Base-by-base conservation (phyloP, 164 flowering plant species). In the Nymphaea thermarum region DNA sequence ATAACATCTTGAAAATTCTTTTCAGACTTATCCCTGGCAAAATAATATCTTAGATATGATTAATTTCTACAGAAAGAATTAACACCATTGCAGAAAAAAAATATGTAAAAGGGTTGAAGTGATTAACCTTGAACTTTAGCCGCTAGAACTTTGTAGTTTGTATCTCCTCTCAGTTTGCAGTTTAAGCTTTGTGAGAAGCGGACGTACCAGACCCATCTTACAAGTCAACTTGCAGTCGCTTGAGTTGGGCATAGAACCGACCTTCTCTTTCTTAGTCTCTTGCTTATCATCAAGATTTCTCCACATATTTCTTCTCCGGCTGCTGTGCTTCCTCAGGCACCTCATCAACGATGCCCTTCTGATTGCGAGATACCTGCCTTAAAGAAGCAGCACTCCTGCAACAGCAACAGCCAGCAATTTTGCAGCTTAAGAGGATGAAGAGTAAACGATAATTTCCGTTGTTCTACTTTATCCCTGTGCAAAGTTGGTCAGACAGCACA, bases 361-460 rank as follows among this genome's bases (percentile, higher is more conserved):
- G 81, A 69, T 78, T 84, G 72, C 74, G 76, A 43, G 79, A 80
- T 55, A 79, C n/a, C 71, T 85, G 91, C 66, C 91, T 82, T 67
- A 74, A 83, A 82, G 84, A 88, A 71, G 87, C 76, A 15, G 91
- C 93, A 76, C 91, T 88, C 91, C 97, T 94, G 89, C 77, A 80
- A 73, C 12, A 71, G 14, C 7, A 62, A 65, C 71, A 72, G 75
- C 18, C 51, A 47, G 4, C 36, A 51, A 14, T 36, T 44, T 25
- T 15, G 7, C 16, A 68, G 16, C 45, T 4, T 2, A n/a, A 5
- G 65, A 36, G 4, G 14, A 64, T 8, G 14, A 43, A 63, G 12
- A 0, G 61, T 55, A 25, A 65, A 4, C 53, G 15, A 44, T 18
- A 42, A 7, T 6, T 25, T 41, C 4, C 43, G 44, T 36, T 15